Evolutionary conservation across 1,284 basidiomycete species (phyloP), one percentile per base, ranked within the genome.

Genomic region (Malassezia brasiliensis): DNA sequence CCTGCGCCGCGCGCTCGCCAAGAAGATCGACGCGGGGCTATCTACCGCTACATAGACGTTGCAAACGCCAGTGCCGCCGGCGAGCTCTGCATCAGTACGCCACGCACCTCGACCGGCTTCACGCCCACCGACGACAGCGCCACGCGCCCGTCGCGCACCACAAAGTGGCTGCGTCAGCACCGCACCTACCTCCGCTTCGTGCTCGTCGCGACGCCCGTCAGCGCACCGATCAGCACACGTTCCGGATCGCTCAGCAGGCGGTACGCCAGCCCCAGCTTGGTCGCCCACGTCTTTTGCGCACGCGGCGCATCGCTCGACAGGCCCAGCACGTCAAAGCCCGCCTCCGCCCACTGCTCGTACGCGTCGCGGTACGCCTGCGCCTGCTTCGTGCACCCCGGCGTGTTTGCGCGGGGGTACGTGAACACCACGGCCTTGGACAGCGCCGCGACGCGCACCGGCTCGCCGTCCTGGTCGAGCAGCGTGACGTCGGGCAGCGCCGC

Each of bases 231-330:
- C 34, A 96, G 79, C 36, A 80, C 74, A 38, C 85, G 82, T 69
- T 89, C 83, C 19, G 86, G 88, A 75, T 96, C 91, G 8, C 86
- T 91, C 41, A 96, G 80, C 5, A 96, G 79, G 5, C 83, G 80
- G 75, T 90, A 96, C 12, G 84, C 87, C 19, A 96, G 80, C 50
- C 81, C 78, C 78, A 90, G 87, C 84, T 78, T 78, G 28, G 40
- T 44, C 20, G 60, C 49, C 63, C 56, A 68, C 17, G 30, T 56
- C 4, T 60, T 80, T 35, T 91, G 87, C 3, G 86, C 84, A 6
- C 79, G 71, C 0, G 87, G 82, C n/a, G 81, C 79, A 75, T 94
- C 90, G 20, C 84, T 84, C 66, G 87, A 90, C 57, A 96, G 77
- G 58, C 90, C 90, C 75, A 87, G 90, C 38, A 94, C 84, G 39